Evolutionary conservation across 1,284 basidiomycete genomes (phyloP).

Genomic region (Malassezia nana): DNA sequence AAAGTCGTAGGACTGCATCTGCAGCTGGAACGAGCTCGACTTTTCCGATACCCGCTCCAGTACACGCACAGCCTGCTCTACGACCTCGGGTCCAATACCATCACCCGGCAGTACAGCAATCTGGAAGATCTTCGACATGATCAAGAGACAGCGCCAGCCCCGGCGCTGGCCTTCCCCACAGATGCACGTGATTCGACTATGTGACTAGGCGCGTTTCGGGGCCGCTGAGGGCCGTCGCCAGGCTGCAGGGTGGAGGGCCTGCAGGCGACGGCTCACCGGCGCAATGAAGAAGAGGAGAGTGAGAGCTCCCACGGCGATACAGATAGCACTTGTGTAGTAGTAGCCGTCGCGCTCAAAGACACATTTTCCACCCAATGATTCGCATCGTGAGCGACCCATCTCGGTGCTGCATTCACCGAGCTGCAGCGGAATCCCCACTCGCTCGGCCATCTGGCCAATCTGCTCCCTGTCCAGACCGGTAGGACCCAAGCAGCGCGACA

Average conservation of each 20-base stretch:
- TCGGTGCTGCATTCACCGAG: constrained; percentile 37
- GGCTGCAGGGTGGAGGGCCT: constrained; percentile 51
- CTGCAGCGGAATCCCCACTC: neutral
- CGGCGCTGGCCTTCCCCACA: neutral
- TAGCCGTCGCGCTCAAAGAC: constrained; percentile 80
- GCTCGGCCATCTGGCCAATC: constrained; percentile 13
- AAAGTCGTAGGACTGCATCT: constrained; percentile 62
- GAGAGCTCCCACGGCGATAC: constrained; percentile 63
- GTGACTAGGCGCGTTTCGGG: neutral
- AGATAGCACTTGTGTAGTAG: constrained; percentile 71
- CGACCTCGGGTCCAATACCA: constrained; percentile 93
- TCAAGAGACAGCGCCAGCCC: neutral
- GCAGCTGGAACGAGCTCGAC: constrained; percentile 59
- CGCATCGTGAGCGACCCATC: constrained; percentile 66
- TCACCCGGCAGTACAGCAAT: constrained; percentile 86
- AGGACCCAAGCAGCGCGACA: constrained; percentile 29
- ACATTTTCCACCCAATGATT: constrained; percentile 67
- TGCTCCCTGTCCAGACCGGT: constrained; percentile 17
- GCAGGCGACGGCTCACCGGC: constrained; percentile 71
- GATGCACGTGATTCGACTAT: neutral
- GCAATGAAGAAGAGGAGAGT: constrained; percentile 68
- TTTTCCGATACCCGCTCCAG: constrained; percentile 64
- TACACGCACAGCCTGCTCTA: constrained; percentile 76
- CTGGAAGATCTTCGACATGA: constrained; percentile 49
- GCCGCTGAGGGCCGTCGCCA: constrained; percentile 29